These are phyloP conservation scores for Zymoseptoria crescenta DNA, from an alignment of 2,329 filamentous ascomycete genomes.

Conservation along the genomic window DNA sequence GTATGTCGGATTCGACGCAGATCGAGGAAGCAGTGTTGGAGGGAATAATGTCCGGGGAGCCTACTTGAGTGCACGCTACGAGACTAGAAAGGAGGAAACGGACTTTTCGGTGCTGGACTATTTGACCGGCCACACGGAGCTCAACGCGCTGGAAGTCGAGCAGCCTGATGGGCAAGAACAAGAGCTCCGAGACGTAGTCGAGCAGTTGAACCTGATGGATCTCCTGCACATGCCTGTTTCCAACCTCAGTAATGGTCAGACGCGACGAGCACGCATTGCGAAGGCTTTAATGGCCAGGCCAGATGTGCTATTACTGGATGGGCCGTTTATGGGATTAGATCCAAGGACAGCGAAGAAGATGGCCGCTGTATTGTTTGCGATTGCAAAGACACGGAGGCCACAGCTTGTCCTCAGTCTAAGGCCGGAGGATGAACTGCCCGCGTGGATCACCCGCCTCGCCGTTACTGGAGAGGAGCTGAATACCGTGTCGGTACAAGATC, in stretches of 20 bases:
- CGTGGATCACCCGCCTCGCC: slow-evolving; percentile 82
- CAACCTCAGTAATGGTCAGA: slow-evolving; percentile 91
- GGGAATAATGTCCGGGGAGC: slow-evolving; percentile 58
- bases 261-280: slow-evolving; percentile 76
- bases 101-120: slow-evolving; percentile 82
- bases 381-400: slow-evolving; percentile 61
- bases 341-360: slow-evolving; percentile 68
- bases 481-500: not conserved
- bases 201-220: slow-evolving; percentile 59
- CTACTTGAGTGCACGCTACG: slow-evolving; percentile 84
- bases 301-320: slow-evolving; percentile 77
- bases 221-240: slow-evolving; percentile 75
- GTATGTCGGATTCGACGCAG: slow-evolving; percentile 84
- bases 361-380: slow-evolving; percentile 59
- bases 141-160: slow-evolving; percentile 61
- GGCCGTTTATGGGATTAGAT: slow-evolving; percentile 94
- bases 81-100: slow-evolving; percentile 75
- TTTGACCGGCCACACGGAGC: slow-evolving; percentile 69
- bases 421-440: slow-evolving; percentile 78
- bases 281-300: slow-evolving; percentile 72
- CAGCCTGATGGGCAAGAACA: slow-evolving; percentile 35
- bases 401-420: slow-evolving; percentile 69
- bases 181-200: slow-evolving; percentile 55
- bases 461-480: slow-evolving; percentile 59
- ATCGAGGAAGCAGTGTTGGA: slow-evolving; percentile 48